Base-by-base conservation (phyloP, 768 basidiomycete species). In the Daedaleopsis sinensis region DNA sequence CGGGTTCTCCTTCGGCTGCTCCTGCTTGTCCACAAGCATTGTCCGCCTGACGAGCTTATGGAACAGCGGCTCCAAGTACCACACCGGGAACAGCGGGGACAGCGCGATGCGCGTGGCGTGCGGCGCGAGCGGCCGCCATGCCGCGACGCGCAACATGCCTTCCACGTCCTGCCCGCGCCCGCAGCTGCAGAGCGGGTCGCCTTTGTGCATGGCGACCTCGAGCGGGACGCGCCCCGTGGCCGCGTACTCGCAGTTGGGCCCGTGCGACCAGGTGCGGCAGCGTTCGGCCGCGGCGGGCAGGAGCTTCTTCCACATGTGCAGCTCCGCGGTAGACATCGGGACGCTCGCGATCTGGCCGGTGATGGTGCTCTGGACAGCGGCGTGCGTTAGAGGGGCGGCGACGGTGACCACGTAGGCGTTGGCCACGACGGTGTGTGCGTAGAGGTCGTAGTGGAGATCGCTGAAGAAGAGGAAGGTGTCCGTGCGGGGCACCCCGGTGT, bases 261-360 rank as follows among this genome's bases (percentile, higher is more conserved):
- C 65, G 67, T 88, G 86, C 10, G 69, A 65, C 85, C 85, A 87
- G 0, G 57, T 55, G 27, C 27, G 27, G 27, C 27, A 32, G 21
- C 84, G 78, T 65, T 87, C 86, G 1, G 77, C 77, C 23, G 82
- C 63, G 10, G 74, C 72, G 6, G 85, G 84, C 1, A 87, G 68
- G n/a, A 85, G 74, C 52, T 79, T 73, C 50, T 79, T 79, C 86
- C 84, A 87, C 0, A 74, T 76, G 21, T 61, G 64, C 19, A 76
- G 62, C 63, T 82, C 82, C 10, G 74, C 77, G 1, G 68, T 65
- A 6, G 57, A 65, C 0, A 74, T 23, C 72, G 76, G 24, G 83
- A 78, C 59, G 84, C 84, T 42, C 83, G 9, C 48, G 24, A 58
- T 44, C 10, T 39, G 23, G 16, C 18, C 39, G 12, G 12, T 27